Base-by-base conservation (phyloP, 2,329 filamentous ascomycete species). In the Botryosphaeria dothidea region DNA sequence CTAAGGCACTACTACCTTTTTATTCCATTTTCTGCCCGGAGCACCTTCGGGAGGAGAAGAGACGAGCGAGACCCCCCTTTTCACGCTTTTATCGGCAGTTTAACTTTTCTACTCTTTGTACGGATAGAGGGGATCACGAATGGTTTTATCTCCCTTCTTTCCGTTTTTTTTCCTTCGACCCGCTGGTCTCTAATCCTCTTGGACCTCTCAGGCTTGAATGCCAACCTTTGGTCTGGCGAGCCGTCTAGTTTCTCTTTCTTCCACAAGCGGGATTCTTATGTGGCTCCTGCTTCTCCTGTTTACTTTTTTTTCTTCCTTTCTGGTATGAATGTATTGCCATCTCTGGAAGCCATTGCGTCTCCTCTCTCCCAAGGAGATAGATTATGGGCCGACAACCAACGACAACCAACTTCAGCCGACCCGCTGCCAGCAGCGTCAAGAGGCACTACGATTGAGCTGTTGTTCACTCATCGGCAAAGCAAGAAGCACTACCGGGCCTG, bases 1-100 rank as follows among this genome's bases (percentile, higher is more conserved):
- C 19, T 45, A 23, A 60, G 43, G 56, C 56, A 60, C 56, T 60
- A 60, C 56, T 60, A 60, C 56, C 56, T 62, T 62, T 61, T 62
- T 51, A 51, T 62, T 51, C 43, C 21, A 49, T 51, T 51, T 61
- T 62, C 46, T 62, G 43, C 43, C 58, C 58, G 58, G 58, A 51
- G 58, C 58, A 62, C 58, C 25, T 34, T 27, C 25, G 58, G 58
- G 58, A 62, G 58, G 58, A 62, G 45, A 49, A 49, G 58, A 62
- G 58, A 62, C 58, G 43, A 64, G 49, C 62, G 51, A 54, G 27
- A 48, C 27, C 25, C 46, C 51, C 51, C 51, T 36, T 57, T 57
- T 60, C 25, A 46, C 38, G 38, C 34, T 38, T 27, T 51, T 62
- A 62, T 27, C 23, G 58, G 58, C 45, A 62, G 43, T 62, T 62